Evolutionary conservation across 2,329 filamentous ascomycete genomes (phyloP), one percentile per base, ranked within the genome.

Genomic region (Colletotrichum sp.): DNA sequence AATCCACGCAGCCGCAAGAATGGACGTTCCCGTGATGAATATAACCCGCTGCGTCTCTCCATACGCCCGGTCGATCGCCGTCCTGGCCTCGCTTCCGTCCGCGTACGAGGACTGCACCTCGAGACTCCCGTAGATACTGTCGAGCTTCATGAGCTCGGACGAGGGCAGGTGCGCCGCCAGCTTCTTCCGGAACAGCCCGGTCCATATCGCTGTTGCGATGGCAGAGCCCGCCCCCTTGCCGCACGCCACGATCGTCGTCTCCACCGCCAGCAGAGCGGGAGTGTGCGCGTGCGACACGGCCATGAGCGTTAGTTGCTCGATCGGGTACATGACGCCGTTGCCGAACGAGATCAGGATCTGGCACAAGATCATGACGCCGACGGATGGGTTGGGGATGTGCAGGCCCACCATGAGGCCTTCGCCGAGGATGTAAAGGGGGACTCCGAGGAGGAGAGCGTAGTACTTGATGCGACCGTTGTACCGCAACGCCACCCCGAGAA

Each of bases 1-100:
- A 26, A 81, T 71, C 28, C 82, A 80, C 21, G 77, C 68, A 60
- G 84, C 71, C 6, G 68, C 77, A 68, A 82, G 80, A 71, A 84
- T 77, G 3, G 80, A 81, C 26, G 80, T 80, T 21, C 83, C 84
- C 10, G 83, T 80, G 49, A 82, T 80, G 44, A 85, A 80, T 83
- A 85, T 85, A 44, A 82, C 78, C 8, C 82, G 83, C 82, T 90
- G 88, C 4, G 86, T 84, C 36, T 87, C 85, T 1, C 84, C 87
- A 30, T 69, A 69, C 16, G 66, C 66, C 30, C 52, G 52, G 44
- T 87, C 84, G 66, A 89, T 89, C 5, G 83, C 89, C 21, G 82
- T 75, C 9, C 89, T 81, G 21, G 82, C 84, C 0, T 83, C 79
- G 4, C 80, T 86, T 7, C 87, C 85, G 16, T 87, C 78, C 0